A percentile compares a stretch with the other conserved stretches of the same genome.
phyloP scores from a whole-genome alignment of 176 grass and related monocot genomes.

The bread wheat (Triticum aestivum) region IWGSC_CS_RefSeq_v2.1 NC_057799.1:532373720-532374219 shows the following conservation, averaged over 20 bases:
- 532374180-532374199: slow-evolving; percentile 64
- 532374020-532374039: slow-evolving; percentile 33
- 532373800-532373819: slow-evolving; percentile 34
- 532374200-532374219: slow-evolving; percentile 53
- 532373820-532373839: slow-evolving; percentile 36
- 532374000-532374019: slow-evolving; percentile 42
- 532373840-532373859: slow-evolving; percentile 57
- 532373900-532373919: neutral
- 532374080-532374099: slow-evolving; percentile 62
- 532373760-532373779: slow-evolving; percentile 60
- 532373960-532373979: slow-evolving; percentile 45
- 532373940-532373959: slow-evolving; percentile 35
- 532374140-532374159: slow-evolving; percentile 45
- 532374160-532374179: slow-evolving; percentile 58
- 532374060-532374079: slow-evolving; percentile 35
- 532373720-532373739: slow-evolving; percentile 32
- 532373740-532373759: slow-evolving; percentile 52
- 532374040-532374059: slow-evolving; percentile 52
- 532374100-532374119: slow-evolving; percentile 59
- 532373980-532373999: slow-evolving; percentile 37
- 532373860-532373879: slow-evolving; percentile 62
- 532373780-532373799: slow-evolving; percentile 44
- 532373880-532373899: slow-evolving; percentile 59
- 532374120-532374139: slow-evolving; percentile 31
- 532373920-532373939: slow-evolving; percentile 39